These are phyloP conservation scores for Exophiala viscosa DNA, from an alignment of 2,329 filamentous ascomycete genomes.

Conservation along the genomic window DNA sequence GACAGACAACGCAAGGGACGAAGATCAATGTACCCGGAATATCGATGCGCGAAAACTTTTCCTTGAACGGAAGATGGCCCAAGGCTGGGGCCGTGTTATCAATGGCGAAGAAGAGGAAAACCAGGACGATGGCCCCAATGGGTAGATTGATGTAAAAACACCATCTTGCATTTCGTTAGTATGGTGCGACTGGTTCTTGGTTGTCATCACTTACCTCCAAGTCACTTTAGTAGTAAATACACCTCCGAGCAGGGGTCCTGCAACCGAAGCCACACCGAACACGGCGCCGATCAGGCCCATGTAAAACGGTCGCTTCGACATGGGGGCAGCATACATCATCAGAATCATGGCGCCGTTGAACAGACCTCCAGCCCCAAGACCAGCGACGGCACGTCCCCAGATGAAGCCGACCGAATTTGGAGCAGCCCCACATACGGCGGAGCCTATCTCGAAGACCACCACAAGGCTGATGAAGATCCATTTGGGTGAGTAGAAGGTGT, in stretches of 20 bases:
- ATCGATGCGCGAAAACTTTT: slow-evolving; percentile 39
- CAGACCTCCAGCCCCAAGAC: slow-evolving; percentile 49
- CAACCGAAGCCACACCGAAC: slow-evolving; percentile 34
- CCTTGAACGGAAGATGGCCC: slow-evolving; percentile 20
- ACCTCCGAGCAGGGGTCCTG: slow-evolving; percentile 36
- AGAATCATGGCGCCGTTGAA: slow-evolving; percentile 49
- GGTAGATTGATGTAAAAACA: slow-evolving; percentile 39
- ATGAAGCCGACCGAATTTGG: slow-evolving; percentile 50
- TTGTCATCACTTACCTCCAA: slow-evolving; percentile 30
- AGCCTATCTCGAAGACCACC: slow-evolving; percentile 51
- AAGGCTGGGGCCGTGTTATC: background rate
- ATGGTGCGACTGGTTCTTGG: slow-evolving; percentile 5
- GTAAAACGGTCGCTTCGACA: slow-evolving; percentile 47
- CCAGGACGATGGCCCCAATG: slow-evolving; percentile 36
- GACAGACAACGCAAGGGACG: slow-evolving; percentile 41
- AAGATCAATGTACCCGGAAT: slow-evolving; percentile 44
- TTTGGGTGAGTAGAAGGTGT: slow-evolving; percentile 46
- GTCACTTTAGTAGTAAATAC: slow-evolving; percentile 32
- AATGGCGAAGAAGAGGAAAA: slow-evolving; percentile 19
- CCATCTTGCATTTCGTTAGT: slow-evolving; percentile 16
- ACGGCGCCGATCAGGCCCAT: slow-evolving; percentile 48
- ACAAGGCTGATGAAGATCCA: slow-evolving; percentile 46
- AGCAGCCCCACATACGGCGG: slow-evolving; percentile 47
- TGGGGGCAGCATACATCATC: slow-evolving; percentile 44
- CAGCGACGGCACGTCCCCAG: slow-evolving; percentile 50